phyloP scores from a whole-genome alignment of 176 grass and related monocot genomes.

The Oryza brachyantha region DNA sequence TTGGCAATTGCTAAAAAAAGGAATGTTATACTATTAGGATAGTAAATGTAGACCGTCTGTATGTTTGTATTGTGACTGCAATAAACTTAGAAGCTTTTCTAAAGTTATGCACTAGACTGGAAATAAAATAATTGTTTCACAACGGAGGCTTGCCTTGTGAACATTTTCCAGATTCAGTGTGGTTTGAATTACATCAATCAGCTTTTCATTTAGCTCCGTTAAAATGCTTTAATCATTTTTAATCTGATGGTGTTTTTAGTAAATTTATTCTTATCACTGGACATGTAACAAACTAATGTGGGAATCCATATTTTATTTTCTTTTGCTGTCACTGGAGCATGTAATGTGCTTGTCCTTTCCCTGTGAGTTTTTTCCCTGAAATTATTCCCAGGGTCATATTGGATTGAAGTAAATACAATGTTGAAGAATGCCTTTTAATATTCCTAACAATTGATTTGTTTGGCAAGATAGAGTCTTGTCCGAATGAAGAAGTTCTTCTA shows the following conservation, averaged over 20 bases:
- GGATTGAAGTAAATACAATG: conserved; percentile 69
- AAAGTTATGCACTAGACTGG: neutral
- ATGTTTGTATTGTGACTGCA: neutral
- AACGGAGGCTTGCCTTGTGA: neutral
- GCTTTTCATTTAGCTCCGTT: neutral
- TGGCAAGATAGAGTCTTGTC: conserved; percentile 74
- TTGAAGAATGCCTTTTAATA: conserved; percentile 51
- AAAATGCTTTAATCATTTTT: neutral
- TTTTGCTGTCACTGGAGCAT: no score
- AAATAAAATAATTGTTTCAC: conserved; percentile 4
- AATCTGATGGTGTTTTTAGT: neutral
- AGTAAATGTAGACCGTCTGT: neutral
- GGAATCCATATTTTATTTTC: conserved; percentile 6
- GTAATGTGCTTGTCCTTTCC: conserved; percentile 7
- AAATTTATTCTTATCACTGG: neutral
- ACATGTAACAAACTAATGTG: neutral
- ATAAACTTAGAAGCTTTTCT: neutral
- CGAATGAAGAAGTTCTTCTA: conserved; percentile 65
- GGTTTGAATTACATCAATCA: neutral
- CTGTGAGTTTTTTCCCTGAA: conserved; percentile 33
- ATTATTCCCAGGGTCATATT: conserved; percentile 62
- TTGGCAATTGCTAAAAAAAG: neutral
- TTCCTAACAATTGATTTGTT: conserved; percentile 68
- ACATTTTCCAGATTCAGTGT: conserved; percentile 1
- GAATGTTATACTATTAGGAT: neutral